These are phyloP conservation scores for Verticillium longisporum DNA, from an alignment of 2,329 filamentous ascomycete genomes.

Conservation along the genomic window DNA sequence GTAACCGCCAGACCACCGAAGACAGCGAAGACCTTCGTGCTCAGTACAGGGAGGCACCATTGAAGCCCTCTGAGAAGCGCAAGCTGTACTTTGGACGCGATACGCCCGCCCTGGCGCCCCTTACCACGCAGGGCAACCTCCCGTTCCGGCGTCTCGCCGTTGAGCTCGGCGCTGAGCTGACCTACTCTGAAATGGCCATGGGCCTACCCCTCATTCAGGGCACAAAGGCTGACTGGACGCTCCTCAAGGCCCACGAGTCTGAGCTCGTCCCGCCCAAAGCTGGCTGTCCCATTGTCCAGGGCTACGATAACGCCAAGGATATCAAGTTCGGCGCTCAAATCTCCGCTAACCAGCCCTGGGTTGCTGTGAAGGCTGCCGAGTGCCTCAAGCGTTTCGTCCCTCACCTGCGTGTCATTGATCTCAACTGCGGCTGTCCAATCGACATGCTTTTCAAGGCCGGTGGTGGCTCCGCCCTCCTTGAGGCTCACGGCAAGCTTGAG, in stretches of 20 bases:
- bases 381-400: conserved; percentile 70
- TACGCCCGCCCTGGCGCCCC: conserved; percentile 85
- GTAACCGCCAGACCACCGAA: conserved; percentile 29
- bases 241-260: conserved; percentile 85
- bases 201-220: conserved; percentile 84
- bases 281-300: conserved; percentile 51
- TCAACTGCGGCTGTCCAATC: conserved; percentile 97
- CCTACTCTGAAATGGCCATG: conserved; percentile 98
- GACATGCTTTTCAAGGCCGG: conserved; percentile 86
- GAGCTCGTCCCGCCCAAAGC: conserved; percentile 63
- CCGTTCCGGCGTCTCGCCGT: conserved; percentile 89
- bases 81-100: conserved; percentile 89
- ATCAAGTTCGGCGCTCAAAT: conserved; percentile 90
- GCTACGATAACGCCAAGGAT: conserved; percentile 78
- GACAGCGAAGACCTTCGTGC: conserved; percentile 66
- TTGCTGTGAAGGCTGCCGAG: conserved; percentile 83
- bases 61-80: conserved; percentile 88
- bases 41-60: conserved; percentile 75
- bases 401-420: conserved; percentile 80
- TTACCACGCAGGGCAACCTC: conserved; percentile 94
- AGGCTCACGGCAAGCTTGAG: conserved; percentile 79
- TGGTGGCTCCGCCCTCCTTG: conserved; percentile 87
- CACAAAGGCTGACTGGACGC: conserved; percentile 85
- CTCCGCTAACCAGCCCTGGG: conserved; percentile 84
- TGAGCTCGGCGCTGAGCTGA: conserved; percentile 82